Evolutionary conservation across 345 rosid species (phyloP), one percentile per base, ranked within the genome.

Genomic region (Microcos paniculata): DNA sequence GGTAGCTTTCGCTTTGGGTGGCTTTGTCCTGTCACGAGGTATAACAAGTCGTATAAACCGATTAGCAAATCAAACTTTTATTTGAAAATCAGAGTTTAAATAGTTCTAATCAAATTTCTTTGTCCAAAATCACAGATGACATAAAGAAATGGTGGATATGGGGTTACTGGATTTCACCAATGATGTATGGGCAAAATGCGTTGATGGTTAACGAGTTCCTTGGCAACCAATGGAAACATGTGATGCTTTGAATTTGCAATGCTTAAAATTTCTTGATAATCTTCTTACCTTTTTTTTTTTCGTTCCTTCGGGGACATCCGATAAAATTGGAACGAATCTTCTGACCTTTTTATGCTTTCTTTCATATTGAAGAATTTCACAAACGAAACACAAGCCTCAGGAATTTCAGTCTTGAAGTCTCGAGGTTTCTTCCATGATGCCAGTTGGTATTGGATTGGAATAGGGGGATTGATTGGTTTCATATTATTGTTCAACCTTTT

Each of bases 81-180:
- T 14, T 28, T 23, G 28, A 57, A n/a, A 15, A 51, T 53, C 23
- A 40, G 8, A 7, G 11, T 24, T 55, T 55, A 48, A 58, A 35
- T 11, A 6, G n/a, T 24, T 28, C 43, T 30, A 65, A 55, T 71
- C 46, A 10, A 24, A 16, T 49, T 48, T 43, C 31, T 35, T 71
- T 28, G n/a, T 24, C 48, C 72, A 33, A 49, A 49, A 46, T 65
- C 35, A 75, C 87, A 94, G 98, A 92, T 12, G 71, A 88, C 64
- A 75, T 94, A 1, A 92, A 94, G 79, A 88, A 85, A 68, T 92
- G 97, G 98, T 91, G 97, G 98, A 85, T 86, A 35, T 92, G 97
- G 97, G 96, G 86, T 64, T 94, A 81, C 79, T 94, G 97, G 97
- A 30, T 72, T 62, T 92, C 97, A 8, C 94, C 98, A 11, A 40